Evolutionary conservation across 768 basidiomycete species (phyloP), one percentile per base, ranked within the genome.

Genomic region (Kondoa malvinella): DNA sequence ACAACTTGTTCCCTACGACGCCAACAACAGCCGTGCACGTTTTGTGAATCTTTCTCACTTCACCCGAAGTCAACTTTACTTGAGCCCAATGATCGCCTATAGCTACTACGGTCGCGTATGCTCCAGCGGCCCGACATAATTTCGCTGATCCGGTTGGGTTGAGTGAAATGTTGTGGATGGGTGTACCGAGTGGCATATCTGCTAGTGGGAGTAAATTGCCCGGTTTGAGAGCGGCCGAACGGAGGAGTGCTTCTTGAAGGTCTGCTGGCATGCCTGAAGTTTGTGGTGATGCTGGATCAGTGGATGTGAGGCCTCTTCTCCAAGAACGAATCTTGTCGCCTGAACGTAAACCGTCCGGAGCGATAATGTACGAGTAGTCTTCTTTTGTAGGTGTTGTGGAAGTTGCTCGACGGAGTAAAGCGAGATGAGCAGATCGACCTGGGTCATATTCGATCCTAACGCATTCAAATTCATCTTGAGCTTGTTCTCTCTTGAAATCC

Each of bases 361-460:
- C 92, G 58, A 97, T 79, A 74, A 99, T 92, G 76, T 99, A 99
- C 74, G 85, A 87, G 69, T 68, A 76, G 0, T 83, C 86, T 69
- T 81, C 80, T 33, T 82, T 80, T 8, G 75, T 76, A 2, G 85
- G 80, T 74, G 83, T 86, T 32, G 29, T 29, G n/a, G 61, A 4
- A 29, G 12, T 16, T 8, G 33, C 33, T 32, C n/a, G 3, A 75
- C 81, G 81, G 74, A 96, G 75, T 69, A 99, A 82, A 1, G 95
- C 94, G 74, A 99, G 94, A 76, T 99, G 95, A 4, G 89, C 90
- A 34, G 86, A 88, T 57, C 95, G 82, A 2, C 88, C 88, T 0
- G 95, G 95, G 80, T 97, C 95, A 75, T 94, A 99, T 79, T 97
- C 95, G 72, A 99, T 89, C 60, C 95, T 83, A 2, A 92, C 82